Percentiles rank a stretch among this genome's conserved stretches.
Conservation (phyloP, 169 alveolate genomes). For the Plasmodium adleri region DNA sequence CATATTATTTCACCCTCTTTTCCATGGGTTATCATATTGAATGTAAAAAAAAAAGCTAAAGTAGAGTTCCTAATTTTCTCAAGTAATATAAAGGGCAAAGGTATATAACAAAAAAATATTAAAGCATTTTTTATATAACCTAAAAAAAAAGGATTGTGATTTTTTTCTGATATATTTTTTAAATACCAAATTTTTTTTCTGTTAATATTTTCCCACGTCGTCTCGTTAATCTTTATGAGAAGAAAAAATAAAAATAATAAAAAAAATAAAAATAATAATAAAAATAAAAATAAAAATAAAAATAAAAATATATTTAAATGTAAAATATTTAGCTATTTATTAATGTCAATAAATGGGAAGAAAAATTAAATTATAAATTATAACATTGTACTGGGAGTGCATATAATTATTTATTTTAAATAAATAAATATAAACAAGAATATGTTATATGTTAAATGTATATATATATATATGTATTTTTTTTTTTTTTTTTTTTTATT, state of each 20-base stretch:
- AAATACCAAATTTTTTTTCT: conserved; percentile 1
- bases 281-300: not conserved
- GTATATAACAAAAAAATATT: conserved; percentile 33
- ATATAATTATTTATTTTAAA: too few relatives aligned
- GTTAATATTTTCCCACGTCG: conserved; percentile 49
- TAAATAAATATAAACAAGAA: too few relatives aligned
- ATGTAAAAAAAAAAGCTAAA: not conserved
- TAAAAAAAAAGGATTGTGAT: conserved; percentile 10
- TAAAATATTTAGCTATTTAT: not conserved
- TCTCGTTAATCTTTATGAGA: conserved; percentile 36
- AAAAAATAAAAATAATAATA: not conserved
- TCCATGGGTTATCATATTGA: conserved; percentile 1
- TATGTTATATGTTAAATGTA: not conserved
- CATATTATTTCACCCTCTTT: conserved; percentile 47
- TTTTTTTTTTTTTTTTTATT: not conserved
- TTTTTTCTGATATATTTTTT: not conserved
- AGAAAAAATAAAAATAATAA: not conserved
- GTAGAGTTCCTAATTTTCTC: not conserved
- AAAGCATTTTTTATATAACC: conserved; percentile 31
- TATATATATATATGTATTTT: not conserved
- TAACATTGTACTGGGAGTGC: too few relatives aligned
- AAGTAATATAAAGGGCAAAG: conserved; percentile 2
- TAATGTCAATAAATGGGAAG: too few relatives aligned
- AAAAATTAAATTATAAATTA: too few relatives aligned
- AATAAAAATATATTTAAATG: not conserved